Conservation (phyloP, 140 eudicot species). For the Senecio squalidus region DNA sequence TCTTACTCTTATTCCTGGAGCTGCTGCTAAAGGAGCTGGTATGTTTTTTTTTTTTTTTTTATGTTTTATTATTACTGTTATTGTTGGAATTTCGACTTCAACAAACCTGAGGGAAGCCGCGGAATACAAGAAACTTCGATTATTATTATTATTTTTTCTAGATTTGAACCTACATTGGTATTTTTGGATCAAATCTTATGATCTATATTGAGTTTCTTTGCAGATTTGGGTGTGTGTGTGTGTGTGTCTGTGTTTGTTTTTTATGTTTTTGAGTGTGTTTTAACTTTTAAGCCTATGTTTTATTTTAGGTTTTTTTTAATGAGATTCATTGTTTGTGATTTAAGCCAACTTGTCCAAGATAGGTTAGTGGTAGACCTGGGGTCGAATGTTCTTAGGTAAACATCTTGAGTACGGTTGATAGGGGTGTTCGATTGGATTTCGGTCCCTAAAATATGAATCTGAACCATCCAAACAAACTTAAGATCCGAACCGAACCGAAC, state of each 20-base stretch:
- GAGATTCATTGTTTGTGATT: constrained; percentile 11
- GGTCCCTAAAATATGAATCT: too few relatives aligned
- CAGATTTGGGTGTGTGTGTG: neutral
- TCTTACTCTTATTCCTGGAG: constrained; percentile 72
- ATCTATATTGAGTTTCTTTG: neutral
- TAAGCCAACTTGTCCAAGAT: neutral
- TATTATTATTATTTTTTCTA: neutral
- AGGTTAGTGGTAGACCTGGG: too few relatives aligned
- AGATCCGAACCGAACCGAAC: too few relatives aligned
- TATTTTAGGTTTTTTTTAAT: neutral
- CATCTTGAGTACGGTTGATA: too few relatives aligned
- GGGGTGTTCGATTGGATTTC: too few relatives aligned
- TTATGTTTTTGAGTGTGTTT: constrained; percentile 7
- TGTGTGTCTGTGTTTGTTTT: neutral
- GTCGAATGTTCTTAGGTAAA: neutral
- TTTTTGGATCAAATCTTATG: neutral
- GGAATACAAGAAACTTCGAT: too few relatives aligned
- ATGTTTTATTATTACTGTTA: neutral
- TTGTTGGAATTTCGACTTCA: too few relatives aligned
- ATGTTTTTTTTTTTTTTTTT: neutral
- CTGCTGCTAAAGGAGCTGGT: constrained; percentile 94
- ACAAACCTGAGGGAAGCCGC: too few relatives aligned
- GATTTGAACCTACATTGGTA: neutral
- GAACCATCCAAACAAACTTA: too few relatives aligned
- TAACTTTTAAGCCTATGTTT: neutral